Evolutionary conservation across 371 early-diverging fungal genomes (phyloP), one percentile per base, ranked within the genome.

Genomic region (Syncephalis plumigaleata): DNA sequence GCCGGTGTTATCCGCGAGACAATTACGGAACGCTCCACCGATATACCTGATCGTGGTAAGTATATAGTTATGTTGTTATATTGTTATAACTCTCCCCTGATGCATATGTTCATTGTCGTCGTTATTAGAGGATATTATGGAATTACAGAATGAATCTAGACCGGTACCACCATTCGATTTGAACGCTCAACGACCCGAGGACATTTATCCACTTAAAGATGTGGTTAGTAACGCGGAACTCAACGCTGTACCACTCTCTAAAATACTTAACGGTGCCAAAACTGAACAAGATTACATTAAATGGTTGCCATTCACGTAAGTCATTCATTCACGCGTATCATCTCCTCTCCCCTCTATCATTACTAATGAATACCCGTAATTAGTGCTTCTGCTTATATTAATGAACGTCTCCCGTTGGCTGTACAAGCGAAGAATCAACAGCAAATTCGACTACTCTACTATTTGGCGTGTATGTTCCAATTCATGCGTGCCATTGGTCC

Each of bases 161-260:
- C 79, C 79, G 9, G 70, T 90, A 31, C 91, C 91, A 13, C 68
- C 68, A 37, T 77, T 73, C 63, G 66, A 87, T 51, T 39, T 71
- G 15, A 54, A 72, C 26, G 79, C 87, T 11, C 67, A 66, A n/a
- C 61, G 70, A n/a, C 74, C 79, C 15, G 70, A 71, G 17, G 76
- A 78, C 8, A 80, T 85, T 36, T 91, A 86, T 63, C 74, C 82
- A 37, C 43, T 81, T 39, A 68, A 73, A 9, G 67, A 72, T 45
- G 69, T 89, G 49, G 65, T 82, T 27, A 66, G 80, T 9, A 61
- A 65, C 7, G 64, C 66, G 42, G 76, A 76, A 46, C 59, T 81
- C 36, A 62, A 66, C 13, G 55, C 71, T 20, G 69, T 81, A 49
- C 65, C 67, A 42, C 56, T 71, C 51, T 68, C 40, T 15, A 16